Percentiles rank a stretch among this genome's conserved stretches.
These are phyloP conservation scores for Sarcomyxa edulis DNA, from an alignment of 768 basidiomycete genomes.

Conservation along the genomic window DNA sequence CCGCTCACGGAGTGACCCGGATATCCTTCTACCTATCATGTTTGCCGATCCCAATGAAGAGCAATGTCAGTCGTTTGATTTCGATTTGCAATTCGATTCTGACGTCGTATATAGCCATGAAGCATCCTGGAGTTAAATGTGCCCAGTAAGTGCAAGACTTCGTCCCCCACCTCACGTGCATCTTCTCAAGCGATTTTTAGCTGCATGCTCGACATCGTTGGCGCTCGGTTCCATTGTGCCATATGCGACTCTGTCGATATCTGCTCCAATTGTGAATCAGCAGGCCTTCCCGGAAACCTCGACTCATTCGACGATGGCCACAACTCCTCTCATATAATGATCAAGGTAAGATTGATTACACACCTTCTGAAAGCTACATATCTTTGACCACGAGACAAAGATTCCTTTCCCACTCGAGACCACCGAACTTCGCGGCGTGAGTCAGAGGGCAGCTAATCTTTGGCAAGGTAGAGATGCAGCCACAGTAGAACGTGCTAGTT, in stretches of 20 bases:
- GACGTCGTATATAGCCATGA: conserved; percentile 69
- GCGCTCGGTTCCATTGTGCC: conserved; percentile 90
- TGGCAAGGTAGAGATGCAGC: conserved; percentile 78
- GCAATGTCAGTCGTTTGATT: conserved; percentile 41
- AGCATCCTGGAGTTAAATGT: conserved; percentile 80
- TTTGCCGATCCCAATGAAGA: conserved; percentile 46
- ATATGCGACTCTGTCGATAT: conserved; percentile 84
- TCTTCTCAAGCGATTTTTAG: conserved; percentile 31
- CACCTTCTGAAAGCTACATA: conserved; percentile 1
- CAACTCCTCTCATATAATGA: conserved; percentile 84
- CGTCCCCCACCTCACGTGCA: not conserved
- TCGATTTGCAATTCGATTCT: conserved; percentile 5
- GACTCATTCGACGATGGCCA: conserved; percentile 76
- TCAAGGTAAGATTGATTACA: conserved; percentile 57
- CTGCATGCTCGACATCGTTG: conserved; percentile 85
- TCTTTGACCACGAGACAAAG: conserved; percentile 31
- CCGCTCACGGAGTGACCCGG: conserved; percentile 35
- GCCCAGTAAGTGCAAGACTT: conserved; percentile 58
- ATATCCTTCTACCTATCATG: conserved; percentile 19
- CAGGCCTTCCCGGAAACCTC: conserved; percentile 78
- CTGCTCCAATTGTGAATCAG: conserved; percentile 83
- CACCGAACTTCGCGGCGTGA: conserved; percentile 70
- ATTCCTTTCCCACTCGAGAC: conserved; percentile 81
- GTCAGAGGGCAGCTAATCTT: conserved; percentile 64
- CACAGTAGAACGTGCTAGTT: conserved; percentile 41